A percentile compares a stretch with the other conserved stretches of the same genome.
Evolutionary conservation across 2,329 filamentous ascomycete species (phyloP).

Genomic region (Falciphora oryzae): DNA sequence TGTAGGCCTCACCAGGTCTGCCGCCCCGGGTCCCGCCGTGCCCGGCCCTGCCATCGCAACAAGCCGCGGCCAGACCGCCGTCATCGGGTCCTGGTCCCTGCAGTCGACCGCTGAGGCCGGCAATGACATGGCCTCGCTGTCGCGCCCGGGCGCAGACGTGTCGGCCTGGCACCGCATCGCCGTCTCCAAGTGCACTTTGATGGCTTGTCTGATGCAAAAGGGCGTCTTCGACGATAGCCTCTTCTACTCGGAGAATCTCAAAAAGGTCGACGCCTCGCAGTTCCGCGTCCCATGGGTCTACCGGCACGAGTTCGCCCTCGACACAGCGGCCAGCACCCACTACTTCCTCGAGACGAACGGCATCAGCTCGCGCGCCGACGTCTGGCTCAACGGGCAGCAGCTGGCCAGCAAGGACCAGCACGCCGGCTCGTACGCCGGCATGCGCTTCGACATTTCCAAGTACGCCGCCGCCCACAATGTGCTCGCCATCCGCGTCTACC

Average conservation of each 20-base stretch:
- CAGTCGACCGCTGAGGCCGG: slow-evolving; percentile 35
- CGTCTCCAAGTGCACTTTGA: slow-evolving; percentile 44
- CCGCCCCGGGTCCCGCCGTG: not conserved
- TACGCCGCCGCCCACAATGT: slow-evolving; percentile 38
- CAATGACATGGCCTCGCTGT: slow-evolving; percentile 32
- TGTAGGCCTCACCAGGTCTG: slow-evolving; percentile 5
- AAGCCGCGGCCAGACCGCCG: slow-evolving; percentile 20
- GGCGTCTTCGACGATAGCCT: slow-evolving; percentile 47
- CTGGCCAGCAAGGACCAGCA: slow-evolving; percentile 44
- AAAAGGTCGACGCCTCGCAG: slow-evolving; percentile 33
- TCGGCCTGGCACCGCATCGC: slow-evolving; percentile 45
- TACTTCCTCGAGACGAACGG: slow-evolving; percentile 52
- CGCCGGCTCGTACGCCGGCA: slow-evolving; percentile 51
- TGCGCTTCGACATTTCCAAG: slow-evolving; percentile 47
- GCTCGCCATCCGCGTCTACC: slow-evolving; percentile 47
- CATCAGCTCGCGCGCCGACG: slow-evolving; percentile 53
- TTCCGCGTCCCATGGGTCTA: slow-evolving; percentile 56
- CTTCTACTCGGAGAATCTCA: slow-evolving; percentile 48
- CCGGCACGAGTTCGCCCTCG: slow-evolving; percentile 43
- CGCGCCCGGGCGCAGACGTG: slow-evolving; percentile 36
- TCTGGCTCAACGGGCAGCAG: slow-evolving; percentile 51
- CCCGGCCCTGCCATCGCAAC: slow-evolving; percentile 17
- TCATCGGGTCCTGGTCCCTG: slow-evolving; percentile 42
- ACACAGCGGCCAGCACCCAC: slow-evolving; percentile 29
- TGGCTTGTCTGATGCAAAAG: slow-evolving; percentile 50